Evolutionary conservation across 2,329 filamentous ascomycete genomes (phyloP).

Genomic region (Cordyceps cateniannulata): DNA sequence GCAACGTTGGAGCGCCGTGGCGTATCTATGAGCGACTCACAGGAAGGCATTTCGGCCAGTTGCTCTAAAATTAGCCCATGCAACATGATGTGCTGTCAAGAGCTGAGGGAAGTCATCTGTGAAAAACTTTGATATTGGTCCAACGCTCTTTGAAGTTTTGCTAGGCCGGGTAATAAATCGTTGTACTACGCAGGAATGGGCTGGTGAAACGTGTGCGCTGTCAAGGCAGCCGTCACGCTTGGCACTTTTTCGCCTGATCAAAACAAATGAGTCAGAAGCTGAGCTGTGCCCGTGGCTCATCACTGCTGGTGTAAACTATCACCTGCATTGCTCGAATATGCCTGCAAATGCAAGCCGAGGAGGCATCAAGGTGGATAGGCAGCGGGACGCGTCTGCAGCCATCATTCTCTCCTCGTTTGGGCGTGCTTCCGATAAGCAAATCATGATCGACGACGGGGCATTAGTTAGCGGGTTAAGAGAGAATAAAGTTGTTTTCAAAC

Average conservation of each 20-base stretch:
- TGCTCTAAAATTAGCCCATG: background rate
- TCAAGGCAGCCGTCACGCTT: background rate
- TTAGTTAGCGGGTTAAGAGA: background rate
- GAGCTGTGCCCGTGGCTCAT: background rate
- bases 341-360: slow-evolving; percentile 1
- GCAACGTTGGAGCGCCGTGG: background rate
- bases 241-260: background rate
- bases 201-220: background rate
- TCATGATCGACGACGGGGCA: background rate
- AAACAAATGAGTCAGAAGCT: background rate
- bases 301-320: background rate
- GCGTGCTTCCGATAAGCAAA: background rate
- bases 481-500: background rate
- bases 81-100: background rate
- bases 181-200: background rate
- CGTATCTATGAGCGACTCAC: background rate
- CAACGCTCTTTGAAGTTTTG: background rate
- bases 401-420: background rate
- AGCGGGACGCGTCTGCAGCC: slow-evolving; percentile 1
- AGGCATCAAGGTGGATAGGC: slow-evolving; percentile 1
- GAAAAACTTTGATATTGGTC: background rate
- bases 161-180: background rate
- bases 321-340: background rate
- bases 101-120: background rate
- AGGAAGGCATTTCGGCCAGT: background rate